Evolutionary conservation across 371 early-diverging fungal species (phyloP).

Genomic region (Circinella umbellata): DNA sequence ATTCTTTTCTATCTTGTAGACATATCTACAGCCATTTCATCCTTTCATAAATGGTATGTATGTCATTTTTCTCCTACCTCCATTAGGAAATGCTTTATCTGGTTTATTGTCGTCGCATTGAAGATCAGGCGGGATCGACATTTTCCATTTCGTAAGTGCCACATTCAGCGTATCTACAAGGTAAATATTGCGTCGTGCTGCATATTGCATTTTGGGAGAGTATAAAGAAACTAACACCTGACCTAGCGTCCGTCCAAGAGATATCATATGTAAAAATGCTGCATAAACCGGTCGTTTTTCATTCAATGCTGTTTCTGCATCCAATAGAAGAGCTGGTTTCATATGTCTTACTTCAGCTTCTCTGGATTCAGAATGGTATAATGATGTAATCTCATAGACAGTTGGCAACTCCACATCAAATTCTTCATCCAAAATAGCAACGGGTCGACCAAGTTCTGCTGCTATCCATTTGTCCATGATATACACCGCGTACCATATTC

Average conservation of each 20-base stretch:
- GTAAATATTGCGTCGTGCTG: conserved; percentile 22
- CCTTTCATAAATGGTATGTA: no score
- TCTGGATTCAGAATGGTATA: conserved; percentile 7
- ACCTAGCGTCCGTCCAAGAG: conserved; percentile 38
- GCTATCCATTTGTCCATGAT: conserved; percentile 46
- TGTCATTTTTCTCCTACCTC: not conserved
- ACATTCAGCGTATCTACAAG: conserved; percentile 31
- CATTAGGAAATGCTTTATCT: not conserved
- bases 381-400: conserved; percentile 31
- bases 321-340: conserved; percentile 25
- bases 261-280: conserved; percentile 31
- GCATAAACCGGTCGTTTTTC: conserved; percentile 28
- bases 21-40: no score
- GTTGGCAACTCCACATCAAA: conserved; percentile 48
- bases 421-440: conserved; percentile 39
- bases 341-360: not conserved
- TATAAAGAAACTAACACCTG: conserved; percentile 39
- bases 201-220: conserved; percentile 30
- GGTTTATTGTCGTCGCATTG: not conserved
- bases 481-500: conserved; percentile 47
- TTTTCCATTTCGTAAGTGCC: conserved; percentile 36
- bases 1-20: not conserved
- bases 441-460: conserved; percentile 39
- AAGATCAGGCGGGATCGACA: conserved; percentile 24
- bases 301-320: conserved; percentile 25